Conservation (phyloP, 495 filamentous ascomycete genomes). For the Rostrohypoxylon terebratum region DNA sequence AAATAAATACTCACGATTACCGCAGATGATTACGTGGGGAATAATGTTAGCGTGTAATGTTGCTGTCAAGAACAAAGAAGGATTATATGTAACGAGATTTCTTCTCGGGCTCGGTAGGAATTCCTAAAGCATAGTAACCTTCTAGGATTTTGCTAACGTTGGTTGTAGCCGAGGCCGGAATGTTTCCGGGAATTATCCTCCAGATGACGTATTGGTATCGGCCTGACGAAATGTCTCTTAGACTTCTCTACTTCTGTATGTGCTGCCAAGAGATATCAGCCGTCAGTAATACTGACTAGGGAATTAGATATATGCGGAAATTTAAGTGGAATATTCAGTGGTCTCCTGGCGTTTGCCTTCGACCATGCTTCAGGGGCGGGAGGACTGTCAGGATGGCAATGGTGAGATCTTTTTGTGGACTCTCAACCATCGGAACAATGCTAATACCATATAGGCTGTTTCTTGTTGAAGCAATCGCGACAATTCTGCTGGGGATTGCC, state of each 20-base stretch:
- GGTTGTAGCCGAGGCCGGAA: conserved; percentile 54
- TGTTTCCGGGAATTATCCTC: conserved; percentile 56
- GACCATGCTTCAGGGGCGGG: conserved; percentile 49
- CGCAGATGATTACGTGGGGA: conserved; percentile 52
- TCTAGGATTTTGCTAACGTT: conserved; percentile 7
- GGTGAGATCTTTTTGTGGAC: conserved; percentile 46
- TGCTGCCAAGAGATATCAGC: neutral
- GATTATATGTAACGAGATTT: conserved; percentile 53
- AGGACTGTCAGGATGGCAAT: conserved; percentile 59
- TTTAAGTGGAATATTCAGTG: conserved; percentile 53
- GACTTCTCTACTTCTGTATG: conserved; percentile 54
- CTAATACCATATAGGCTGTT: conserved; percentile 48
- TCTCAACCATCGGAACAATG: no score
- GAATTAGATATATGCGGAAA: conserved; percentile 48
- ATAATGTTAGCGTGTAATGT: conserved; percentile 52
- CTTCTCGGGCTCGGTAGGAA: conserved; percentile 51
- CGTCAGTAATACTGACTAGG: conserved; percentile 2
- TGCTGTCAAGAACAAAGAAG: conserved; percentile 52
- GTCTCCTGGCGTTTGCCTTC: conserved; percentile 58
- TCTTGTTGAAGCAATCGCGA: conserved; percentile 55
- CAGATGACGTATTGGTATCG: conserved; percentile 61
- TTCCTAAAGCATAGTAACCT: neutral
- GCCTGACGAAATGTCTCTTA: conserved; percentile 57
- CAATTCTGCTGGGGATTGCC: conserved; percentile 50
- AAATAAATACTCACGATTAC: neutral